Conservation (phyloP, 1,284 basidiomycete species). For the Ceratobasidium sp. region DNA sequence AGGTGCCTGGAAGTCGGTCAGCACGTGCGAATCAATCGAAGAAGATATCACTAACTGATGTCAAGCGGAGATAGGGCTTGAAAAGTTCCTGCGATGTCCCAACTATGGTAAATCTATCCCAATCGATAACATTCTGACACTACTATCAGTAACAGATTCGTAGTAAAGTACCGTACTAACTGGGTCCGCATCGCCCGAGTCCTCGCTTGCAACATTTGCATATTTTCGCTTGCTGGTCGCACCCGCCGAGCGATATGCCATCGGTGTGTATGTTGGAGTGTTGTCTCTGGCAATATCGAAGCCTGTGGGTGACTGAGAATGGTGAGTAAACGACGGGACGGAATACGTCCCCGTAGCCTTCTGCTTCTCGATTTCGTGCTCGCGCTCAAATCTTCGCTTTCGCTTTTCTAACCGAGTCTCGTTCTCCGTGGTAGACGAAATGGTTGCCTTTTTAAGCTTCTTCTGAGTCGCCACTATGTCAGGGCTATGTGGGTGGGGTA, state of each 20-base stretch:
- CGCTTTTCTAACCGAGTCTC: constrained; percentile 63
- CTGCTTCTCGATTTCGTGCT: constrained; percentile 78
- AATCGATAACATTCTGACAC: constrained; percentile 88
- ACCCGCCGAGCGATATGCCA: constrained; percentile 40
- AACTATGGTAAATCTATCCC: constrained; percentile 95
- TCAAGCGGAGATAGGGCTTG: constrained; percentile 94
- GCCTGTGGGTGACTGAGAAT: constrained; percentile 38
- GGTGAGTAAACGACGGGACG: constrained; percentile 38
- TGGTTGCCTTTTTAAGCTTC: constrained; percentile 68
- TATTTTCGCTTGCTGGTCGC: constrained; percentile 38
- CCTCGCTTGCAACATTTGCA: constrained; percentile 37
- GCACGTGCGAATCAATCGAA: background rate
- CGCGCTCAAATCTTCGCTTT: constrained; percentile 77
- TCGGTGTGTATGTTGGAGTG: constrained; percentile 34
- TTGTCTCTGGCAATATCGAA: constrained; percentile 38
- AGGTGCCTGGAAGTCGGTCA: constrained; percentile 69
- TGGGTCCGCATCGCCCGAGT: constrained; percentile 38
- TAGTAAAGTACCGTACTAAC: background rate
- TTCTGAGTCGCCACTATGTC: constrained; percentile 55
- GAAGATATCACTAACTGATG: constrained; percentile 67
- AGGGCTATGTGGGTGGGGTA: constrained; percentile 14
- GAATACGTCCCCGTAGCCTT: constrained; percentile 52
- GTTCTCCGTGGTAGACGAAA: constrained; percentile 60
- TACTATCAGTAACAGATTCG: background rate
- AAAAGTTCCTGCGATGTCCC: constrained; percentile 88